Percentiles rank a stretch among this genome's conserved stretches.
phyloP scores from a whole-genome alignment of 306 rosid species.

The Acacia acuminata region DNA sequence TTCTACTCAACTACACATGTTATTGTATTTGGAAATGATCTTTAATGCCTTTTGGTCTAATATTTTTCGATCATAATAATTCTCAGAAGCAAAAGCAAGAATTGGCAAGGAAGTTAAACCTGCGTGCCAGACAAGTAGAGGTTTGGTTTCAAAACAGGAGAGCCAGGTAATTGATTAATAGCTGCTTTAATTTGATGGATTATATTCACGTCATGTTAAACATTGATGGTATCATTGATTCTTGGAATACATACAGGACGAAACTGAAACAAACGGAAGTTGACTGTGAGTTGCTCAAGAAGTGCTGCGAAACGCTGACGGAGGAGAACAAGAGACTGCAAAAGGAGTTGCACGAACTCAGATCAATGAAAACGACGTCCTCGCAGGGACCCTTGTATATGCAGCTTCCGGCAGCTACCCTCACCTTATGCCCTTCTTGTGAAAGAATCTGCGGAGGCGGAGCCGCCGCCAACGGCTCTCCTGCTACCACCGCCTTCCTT shows the following conservation, averaged over 20 bases:
- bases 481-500: conserved; percentile 33
- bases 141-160: conserved; percentile 98
- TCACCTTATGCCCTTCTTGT: conserved; percentile 78
- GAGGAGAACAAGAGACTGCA: conserved; percentile 74
- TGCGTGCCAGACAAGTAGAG: conserved; percentile 87
- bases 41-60: background rate
- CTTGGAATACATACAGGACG: conserved; percentile 50
- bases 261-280: conserved; percentile 90
- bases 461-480: conserved; percentile 26
- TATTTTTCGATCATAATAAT: background rate
- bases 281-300: conserved; percentile 67
- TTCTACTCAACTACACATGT: background rate
- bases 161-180: conserved; percentile 59
- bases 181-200: background rate
- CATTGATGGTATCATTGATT: background rate
- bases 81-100: conserved; percentile 83
- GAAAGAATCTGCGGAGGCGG: conserved; percentile 42
- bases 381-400: conserved; percentile 41
- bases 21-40: background rate
- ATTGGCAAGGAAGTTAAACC: conserved; percentile 64
- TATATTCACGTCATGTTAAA: background rate
- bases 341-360: conserved; percentile 78
- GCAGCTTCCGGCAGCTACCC: conserved; percentile 68
- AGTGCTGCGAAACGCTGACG: conserved; percentile 63
- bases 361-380: conserved; percentile 45